Evolutionary conservation across 2,329 filamentous ascomycete genomes (phyloP).

Genomic region (Aphanoascus verrucosus): DNA sequence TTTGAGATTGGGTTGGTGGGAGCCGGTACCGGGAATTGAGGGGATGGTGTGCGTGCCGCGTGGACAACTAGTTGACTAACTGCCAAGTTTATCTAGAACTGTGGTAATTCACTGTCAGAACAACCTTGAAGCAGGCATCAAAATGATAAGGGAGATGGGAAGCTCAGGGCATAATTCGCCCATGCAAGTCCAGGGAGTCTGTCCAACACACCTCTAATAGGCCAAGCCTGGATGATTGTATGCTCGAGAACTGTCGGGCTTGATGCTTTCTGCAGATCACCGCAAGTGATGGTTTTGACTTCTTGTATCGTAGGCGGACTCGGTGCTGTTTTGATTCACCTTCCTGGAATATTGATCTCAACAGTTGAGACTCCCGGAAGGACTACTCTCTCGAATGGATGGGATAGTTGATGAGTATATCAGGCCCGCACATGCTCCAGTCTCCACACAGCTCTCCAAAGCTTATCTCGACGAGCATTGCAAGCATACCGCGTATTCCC

Average conservation of each 20-base stretch:
- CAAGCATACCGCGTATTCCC: not conserved
- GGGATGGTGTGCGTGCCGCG: not conserved
- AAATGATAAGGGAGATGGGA: no score
- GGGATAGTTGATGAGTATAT: not conserved
- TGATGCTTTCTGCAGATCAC: not conserved
- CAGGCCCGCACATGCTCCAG: not conserved
- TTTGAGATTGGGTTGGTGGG: slow-evolving; percentile 4
- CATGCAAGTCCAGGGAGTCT: not conserved
- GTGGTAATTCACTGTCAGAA: not conserved
- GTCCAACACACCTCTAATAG: slow-evolving; percentile 1
- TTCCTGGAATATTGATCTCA: not conserved
- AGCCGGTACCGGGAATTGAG: not conserved
- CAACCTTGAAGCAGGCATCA: no score
- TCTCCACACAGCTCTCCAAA: not conserved
- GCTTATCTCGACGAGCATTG: slow-evolving; percentile 1
- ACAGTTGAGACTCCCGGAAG: no score
- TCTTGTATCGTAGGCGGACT: not conserved
- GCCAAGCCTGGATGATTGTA: not conserved
- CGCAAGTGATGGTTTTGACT: not conserved
- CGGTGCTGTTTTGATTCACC: not conserved
- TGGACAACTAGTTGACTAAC: not conserved
- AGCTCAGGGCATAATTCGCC: not conserved
- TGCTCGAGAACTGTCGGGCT: no score
- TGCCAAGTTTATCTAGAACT: slow-evolving; percentile 5
- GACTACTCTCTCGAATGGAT: not conserved